These are phyloP conservation scores for Paecilomyces variotii DNA, from an alignment of 2,329 filamentous ascomycete genomes.

Conservation along the genomic window DNA sequence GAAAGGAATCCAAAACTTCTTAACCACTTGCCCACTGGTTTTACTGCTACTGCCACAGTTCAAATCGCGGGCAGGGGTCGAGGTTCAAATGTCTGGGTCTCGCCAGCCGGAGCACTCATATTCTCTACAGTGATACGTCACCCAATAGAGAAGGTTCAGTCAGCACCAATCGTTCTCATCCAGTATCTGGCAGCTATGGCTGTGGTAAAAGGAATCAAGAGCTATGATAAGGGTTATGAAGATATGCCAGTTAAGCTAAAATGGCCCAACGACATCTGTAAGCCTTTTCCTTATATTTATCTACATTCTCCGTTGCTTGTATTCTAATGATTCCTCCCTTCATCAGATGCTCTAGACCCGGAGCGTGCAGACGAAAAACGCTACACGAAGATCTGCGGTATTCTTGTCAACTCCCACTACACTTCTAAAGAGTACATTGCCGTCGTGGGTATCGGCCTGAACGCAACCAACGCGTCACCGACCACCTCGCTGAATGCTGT, in stretches of 20 bases:
- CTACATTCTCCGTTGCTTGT: not conserved
- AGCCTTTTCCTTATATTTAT: slow-evolving; percentile 27
- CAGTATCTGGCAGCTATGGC: slow-evolving; percentile 90
- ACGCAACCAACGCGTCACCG: slow-evolving; percentile 72
- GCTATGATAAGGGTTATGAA: slow-evolving; percentile 68
- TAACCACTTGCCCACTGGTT: slow-evolving; percentile 69
- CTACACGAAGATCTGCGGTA: slow-evolving; percentile 88
- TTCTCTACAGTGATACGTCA: slow-evolving; percentile 87
- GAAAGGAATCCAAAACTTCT: slow-evolving; percentile 68
- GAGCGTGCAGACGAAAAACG: slow-evolving; percentile 38
- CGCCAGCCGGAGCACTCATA: slow-evolving; percentile 75
- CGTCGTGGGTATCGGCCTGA: slow-evolving; percentile 79
- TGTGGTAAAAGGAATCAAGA: slow-evolving; percentile 72
- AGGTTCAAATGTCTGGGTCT: slow-evolving; percentile 90
- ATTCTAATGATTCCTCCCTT: slow-evolving; percentile 3
- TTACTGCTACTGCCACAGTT: slow-evolving; percentile 77
- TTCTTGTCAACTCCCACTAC: slow-evolving; percentile 84
- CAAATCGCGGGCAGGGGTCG: slow-evolving; percentile 84
- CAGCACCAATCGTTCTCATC: slow-evolving; percentile 79
- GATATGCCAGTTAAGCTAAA: slow-evolving; percentile 77
- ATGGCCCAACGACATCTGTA: slow-evolving; percentile 95
- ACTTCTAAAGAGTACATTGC: slow-evolving; percentile 69
- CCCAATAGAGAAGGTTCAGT: slow-evolving; percentile 60
- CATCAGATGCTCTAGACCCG: slow-evolving; percentile 58
- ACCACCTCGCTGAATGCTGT: slow-evolving; percentile 80